Evolutionary conservation across 2,329 filamentous ascomycete genomes (phyloP).

Genomic region (Sarocladium strictum): DNA sequence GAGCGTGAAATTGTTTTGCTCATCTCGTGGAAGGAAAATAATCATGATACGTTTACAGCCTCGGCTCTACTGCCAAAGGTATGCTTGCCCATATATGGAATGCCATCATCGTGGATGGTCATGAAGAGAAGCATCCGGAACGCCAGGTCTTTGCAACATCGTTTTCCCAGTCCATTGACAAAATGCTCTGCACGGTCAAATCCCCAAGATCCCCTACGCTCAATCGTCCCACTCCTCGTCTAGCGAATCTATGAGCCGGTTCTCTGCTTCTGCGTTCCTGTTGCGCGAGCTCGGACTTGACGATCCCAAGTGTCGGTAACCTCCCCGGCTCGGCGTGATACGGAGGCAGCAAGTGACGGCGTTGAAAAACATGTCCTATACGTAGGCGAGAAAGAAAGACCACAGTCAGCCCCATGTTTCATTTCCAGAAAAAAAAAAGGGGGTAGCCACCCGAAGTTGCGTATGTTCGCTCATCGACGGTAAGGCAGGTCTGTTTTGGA

Average conservation of each 20-base stretch:
- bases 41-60: conserved; percentile 1
- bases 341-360: conserved; percentile 63
- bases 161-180: not conserved
- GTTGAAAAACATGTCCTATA: conserved; percentile 61
- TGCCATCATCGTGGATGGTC: not conserved
- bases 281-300: conserved; percentile 42
- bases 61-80: not conserved
- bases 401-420: conserved; percentile 16
- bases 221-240: conserved; percentile 96
- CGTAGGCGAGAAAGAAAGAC: conserved; percentile 19
- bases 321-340: conserved; percentile 56
- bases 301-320: conserved; percentile 58
- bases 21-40: not conserved
- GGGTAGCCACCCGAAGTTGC: not conserved
- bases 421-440: conserved; percentile 4
- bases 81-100: not conserved
- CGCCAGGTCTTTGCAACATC: not conserved
- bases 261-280: conserved; percentile 70
- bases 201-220: not conserved
- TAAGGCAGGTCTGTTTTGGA: conserved; percentile 24
- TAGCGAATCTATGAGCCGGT: conserved; percentile 87
- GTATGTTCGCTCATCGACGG: conserved; percentile 15
- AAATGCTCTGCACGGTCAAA: not conserved
- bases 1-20: not conserved
- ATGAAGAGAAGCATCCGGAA: not conserved